These are phyloP conservation scores for Cubamyces lactineus DNA, from an alignment of 768 basidiomycete species.

Conservation along the genomic window DNA sequence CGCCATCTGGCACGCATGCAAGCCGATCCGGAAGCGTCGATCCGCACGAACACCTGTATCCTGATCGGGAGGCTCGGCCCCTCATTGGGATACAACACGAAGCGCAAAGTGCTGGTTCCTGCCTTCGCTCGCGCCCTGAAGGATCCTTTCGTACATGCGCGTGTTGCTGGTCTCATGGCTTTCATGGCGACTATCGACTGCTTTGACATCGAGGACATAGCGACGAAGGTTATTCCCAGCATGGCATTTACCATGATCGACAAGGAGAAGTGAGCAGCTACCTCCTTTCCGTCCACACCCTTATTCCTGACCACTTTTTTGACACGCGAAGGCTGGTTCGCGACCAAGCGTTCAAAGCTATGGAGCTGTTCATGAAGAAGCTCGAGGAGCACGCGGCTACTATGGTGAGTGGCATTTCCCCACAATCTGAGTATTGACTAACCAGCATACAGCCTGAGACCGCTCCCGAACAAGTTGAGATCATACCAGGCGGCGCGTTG, in stretches of 20 bases:
- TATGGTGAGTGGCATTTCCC: slow-evolving; percentile 62
- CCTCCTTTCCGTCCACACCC: background rate
- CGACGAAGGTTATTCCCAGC: slow-evolving; percentile 86
- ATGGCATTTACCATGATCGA: slow-evolving; percentile 83
- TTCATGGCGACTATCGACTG: slow-evolving; percentile 93
- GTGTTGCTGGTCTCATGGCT: slow-evolving; percentile 94
- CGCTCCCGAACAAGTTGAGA: slow-evolving; percentile 34
- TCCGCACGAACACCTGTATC: slow-evolving; percentile 97
- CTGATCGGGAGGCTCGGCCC: slow-evolving; percentile 91
- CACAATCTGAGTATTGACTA: background rate
- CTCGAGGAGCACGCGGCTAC: slow-evolving; percentile 76
- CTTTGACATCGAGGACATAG: slow-evolving; percentile 87
- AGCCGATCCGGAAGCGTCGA: slow-evolving; percentile 89
- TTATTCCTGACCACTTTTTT: background rate
- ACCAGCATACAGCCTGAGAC: slow-evolving; percentile 56
- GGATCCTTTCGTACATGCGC: slow-evolving; percentile 89
- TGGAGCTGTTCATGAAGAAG: slow-evolving; percentile 84
- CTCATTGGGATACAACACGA: slow-evolving; percentile 82
- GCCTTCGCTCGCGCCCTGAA: slow-evolving; percentile 90
- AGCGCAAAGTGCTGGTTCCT: slow-evolving; percentile 94
- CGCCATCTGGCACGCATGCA: slow-evolving; percentile 93
- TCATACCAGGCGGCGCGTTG: slow-evolving; percentile 19
- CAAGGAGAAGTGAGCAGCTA: slow-evolving; percentile 78
- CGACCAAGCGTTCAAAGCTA: slow-evolving; percentile 94
- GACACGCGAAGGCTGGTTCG: slow-evolving; percentile 69